A percentile compares a stretch with the other conserved stretches of the same genome.
Conservation (phyloP, 805 yeast species). For the Candida hungchunana region DNA sequence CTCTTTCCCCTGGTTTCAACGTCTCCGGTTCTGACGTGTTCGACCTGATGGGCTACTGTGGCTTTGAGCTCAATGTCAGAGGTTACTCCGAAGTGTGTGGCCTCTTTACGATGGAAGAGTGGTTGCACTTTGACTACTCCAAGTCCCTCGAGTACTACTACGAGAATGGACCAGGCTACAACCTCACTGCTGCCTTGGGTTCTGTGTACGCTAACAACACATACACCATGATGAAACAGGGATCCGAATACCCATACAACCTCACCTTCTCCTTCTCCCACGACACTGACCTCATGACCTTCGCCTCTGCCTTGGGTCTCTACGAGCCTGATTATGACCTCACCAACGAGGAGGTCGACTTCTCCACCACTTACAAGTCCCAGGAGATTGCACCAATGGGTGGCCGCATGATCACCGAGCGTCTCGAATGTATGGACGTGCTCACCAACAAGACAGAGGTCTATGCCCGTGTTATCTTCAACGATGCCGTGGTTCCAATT, state of each 20-base stretch:
- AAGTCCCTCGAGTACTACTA: slow-evolving; percentile 59
- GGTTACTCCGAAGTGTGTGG: slow-evolving; percentile 67
- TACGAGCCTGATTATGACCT: slow-evolving; percentile 33
- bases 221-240: slow-evolving; percentile 45
- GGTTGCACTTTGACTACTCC: slow-evolving; percentile 56
- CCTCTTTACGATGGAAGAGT: slow-evolving; percentile 65
- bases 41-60: slow-evolving; percentile 58
- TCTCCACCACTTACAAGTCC: slow-evolving; percentile 44
- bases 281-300: slow-evolving; percentile 62
- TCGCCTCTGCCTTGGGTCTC: slow-evolving; percentile 62
- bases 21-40: slow-evolving; percentile 50
- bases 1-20: slow-evolving; percentile 49
- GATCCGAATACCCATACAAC: slow-evolving; percentile 45
- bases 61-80: slow-evolving; percentile 66
- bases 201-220: slow-evolving; percentile 52
- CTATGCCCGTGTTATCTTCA: slow-evolving; percentile 45
- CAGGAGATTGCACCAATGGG: slow-evolving; percentile 56
- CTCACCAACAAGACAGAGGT: slow-evolving; percentile 26
- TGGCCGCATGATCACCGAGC: slow-evolving; percentile 47
- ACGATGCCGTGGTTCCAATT: slow-evolving; percentile 53
- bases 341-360: slow-evolving; percentile 40
- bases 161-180: slow-evolving; percentile 59
- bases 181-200: slow-evolving; percentile 55
- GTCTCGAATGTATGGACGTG: slow-evolving; percentile 37
- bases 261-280: slow-evolving; percentile 72